Base-by-base conservation (phyloP, 768 basidiomycete species). In the Tricholoma bakamatsutake region DNA sequence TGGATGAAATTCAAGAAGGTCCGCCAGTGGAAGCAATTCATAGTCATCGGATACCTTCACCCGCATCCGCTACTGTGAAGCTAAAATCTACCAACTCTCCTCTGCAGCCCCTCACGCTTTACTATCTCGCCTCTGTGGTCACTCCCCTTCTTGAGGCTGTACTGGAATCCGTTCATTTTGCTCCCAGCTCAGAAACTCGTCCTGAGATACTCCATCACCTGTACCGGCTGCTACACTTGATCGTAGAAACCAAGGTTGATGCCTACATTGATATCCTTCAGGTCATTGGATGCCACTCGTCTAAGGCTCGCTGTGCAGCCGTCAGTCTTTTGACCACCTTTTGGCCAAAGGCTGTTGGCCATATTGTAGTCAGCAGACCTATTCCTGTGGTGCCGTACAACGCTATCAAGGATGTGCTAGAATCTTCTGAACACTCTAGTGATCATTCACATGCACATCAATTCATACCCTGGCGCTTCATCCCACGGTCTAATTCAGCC, bases 261-360 rank as follows among this genome's bases (percentile, higher is more conserved):
- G 75, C 80, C 3, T 85, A 85, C 64, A 73, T 82, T 42, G 90
- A 93, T 67, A 54, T 90, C 1, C 76, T 94, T 9, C 82, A 88
- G 58, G 76, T 90, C 31, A 72, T 84, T 28, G 89, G 88, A 11
- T 85, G 87, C 64, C 82, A 85, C 52, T 76, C 82, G 3, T 66
- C 78, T 6, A 75, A 67, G 52, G 77, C 85, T 21, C 74, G 87
- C 27, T 74, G 76, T 43, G 66, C 72, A 21, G 89, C 88, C 9
- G 67, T 85, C 58, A 67, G 73, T 35, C 66, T 87, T 5, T 69
- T 94, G 21, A 66, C 73, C 9, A 79, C 78, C 5, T 77, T 85
- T 56, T 93, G 87, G 85, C 87, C 89, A 1, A 75, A 76, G 49
- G 75, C 83, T 2, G 64, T 85, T 30, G 91, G 91, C 0, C 91